Conservation (phyloP, 257 asterid genomes). For the Capsicum chinense region DNA sequence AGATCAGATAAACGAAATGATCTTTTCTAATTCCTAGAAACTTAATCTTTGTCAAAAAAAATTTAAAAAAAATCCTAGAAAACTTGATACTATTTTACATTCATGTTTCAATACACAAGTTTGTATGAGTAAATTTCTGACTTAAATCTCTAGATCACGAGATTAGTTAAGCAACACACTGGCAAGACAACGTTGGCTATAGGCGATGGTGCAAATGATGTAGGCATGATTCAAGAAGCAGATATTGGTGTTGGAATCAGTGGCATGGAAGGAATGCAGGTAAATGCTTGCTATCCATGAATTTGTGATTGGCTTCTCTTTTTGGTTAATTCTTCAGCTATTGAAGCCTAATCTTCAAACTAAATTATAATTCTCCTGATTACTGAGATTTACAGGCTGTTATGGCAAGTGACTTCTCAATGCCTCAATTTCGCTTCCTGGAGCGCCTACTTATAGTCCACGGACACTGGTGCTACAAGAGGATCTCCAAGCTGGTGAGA, state of each 20-base stretch:
- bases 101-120: neutral
- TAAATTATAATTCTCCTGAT: slow-evolving; percentile 8
- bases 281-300: slow-evolving; percentile 35
- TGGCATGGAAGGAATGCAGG: slow-evolving; percentile 99
- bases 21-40: neutral
- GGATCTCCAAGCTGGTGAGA: slow-evolving; percentile 95
- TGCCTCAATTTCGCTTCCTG: slow-evolving; percentile 90
- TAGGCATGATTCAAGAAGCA: slow-evolving; percentile 99
- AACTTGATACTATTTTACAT: neutral
- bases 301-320: slow-evolving; percentile 31
- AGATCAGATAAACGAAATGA: neutral
- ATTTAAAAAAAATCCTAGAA: neutral
- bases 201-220: slow-evolving; percentile 99
- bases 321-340: slow-evolving; percentile 7
- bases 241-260: slow-evolving; percentile 99
- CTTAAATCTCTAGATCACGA: slow-evolving; percentile 63
- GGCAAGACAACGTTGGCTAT: slow-evolving; percentile 92
- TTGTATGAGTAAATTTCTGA: neutral
- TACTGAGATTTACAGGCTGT: slow-evolving; percentile 73
- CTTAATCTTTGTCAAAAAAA: neutral
- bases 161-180: slow-evolving; percentile 94
- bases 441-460: slow-evolving; percentile 97
- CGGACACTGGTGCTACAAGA: slow-evolving; percentile 99
- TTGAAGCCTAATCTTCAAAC: neutral
- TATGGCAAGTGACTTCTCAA: slow-evolving; percentile 98